Evolutionary conservation across 2,329 filamentous ascomycete genomes (phyloP).

Genomic region (Pseudogymnoascus sp.): DNA sequence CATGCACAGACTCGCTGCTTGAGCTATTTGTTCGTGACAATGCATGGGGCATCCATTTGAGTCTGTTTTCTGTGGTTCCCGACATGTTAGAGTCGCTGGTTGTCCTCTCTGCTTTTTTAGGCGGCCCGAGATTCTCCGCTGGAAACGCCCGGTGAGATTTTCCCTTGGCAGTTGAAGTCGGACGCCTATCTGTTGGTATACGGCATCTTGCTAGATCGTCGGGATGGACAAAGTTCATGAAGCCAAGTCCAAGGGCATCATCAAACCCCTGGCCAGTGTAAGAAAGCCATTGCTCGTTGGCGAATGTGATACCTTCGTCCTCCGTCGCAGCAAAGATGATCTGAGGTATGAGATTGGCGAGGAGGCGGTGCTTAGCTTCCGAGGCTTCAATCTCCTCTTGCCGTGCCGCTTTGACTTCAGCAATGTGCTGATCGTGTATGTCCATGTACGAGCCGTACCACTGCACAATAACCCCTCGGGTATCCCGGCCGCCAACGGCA

Average conservation of each 20-base stretch:
- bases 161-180: constrained; percentile 27
- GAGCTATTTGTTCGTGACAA: constrained; percentile 42
- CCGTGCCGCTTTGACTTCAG: constrained; percentile 76
- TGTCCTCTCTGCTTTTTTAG: constrained; percentile 11
- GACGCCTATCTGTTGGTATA: constrained; percentile 44
- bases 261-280: constrained; percentile 87
- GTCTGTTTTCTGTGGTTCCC: constrained; percentile 24
- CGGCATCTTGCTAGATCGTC: constrained; percentile 86
- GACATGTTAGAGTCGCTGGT: constrained; percentile 17
- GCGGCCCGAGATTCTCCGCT: constrained; percentile 14
- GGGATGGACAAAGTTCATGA: constrained; percentile 86
- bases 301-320: constrained; percentile 83
- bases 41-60: constrained; percentile 30
- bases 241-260: constrained; percentile 74
- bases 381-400: constrained; percentile 91
- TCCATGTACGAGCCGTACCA: constrained; percentile 98
- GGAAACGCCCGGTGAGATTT: constrained; percentile 27
- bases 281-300: constrained; percentile 90
- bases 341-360: constrained; percentile 92
- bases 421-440: constrained; percentile 91
- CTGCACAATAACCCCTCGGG: constrained; percentile 73
- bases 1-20: constrained; percentile 38
- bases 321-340: constrained; percentile 95
- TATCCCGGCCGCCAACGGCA: constrained; percentile 76
- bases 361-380: constrained; percentile 83